Percentiles rank a stretch among this genome's conserved stretches.
These are phyloP conservation scores for Hymenoscyphus occultus DNA, from an alignment of 2,329 filamentous ascomycete species.

Conservation along the genomic window DNA sequence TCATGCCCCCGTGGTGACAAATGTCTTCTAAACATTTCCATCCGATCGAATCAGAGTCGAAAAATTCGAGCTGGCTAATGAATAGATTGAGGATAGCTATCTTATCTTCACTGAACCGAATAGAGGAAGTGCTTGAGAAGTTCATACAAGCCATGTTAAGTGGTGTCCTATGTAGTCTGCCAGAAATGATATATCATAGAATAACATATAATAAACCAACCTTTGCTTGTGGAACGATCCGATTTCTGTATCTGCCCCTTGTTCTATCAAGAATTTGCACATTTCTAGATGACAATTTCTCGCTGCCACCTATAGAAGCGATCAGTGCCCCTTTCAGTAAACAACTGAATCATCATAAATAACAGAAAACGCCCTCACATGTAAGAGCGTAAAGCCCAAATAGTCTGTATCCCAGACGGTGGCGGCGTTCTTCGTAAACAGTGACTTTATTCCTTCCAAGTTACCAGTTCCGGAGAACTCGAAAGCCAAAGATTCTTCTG, in stretches of 20 bases:
- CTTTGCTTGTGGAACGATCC: too few relatives aligned
- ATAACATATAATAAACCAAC: background rate
- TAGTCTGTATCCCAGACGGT: background rate
- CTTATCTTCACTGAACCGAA: background rate
- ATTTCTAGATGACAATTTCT: background rate
- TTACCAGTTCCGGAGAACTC: background rate
- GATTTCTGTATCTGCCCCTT: background rate
- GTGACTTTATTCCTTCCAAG: background rate
- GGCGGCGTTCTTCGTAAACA: background rate
- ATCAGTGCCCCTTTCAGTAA: background rate
- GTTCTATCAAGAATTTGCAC: background rate
- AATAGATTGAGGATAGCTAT: background rate
- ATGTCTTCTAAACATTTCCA: background rate
- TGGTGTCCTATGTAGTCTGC: background rate
- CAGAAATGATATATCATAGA: background rate
- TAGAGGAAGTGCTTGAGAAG: background rate
- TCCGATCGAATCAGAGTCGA: background rate
- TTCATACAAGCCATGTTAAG: background rate
- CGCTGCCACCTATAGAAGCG: background rate
- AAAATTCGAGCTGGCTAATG: background rate
- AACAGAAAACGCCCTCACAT: background rate
- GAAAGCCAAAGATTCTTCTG: background rate
- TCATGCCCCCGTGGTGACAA: background rate
- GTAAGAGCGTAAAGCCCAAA: background rate
- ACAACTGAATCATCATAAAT: too few relatives aligned